phyloP scores from a whole-genome alignment of 1,284 basidiomycete species.

The Polyporus tsugae region DNA sequence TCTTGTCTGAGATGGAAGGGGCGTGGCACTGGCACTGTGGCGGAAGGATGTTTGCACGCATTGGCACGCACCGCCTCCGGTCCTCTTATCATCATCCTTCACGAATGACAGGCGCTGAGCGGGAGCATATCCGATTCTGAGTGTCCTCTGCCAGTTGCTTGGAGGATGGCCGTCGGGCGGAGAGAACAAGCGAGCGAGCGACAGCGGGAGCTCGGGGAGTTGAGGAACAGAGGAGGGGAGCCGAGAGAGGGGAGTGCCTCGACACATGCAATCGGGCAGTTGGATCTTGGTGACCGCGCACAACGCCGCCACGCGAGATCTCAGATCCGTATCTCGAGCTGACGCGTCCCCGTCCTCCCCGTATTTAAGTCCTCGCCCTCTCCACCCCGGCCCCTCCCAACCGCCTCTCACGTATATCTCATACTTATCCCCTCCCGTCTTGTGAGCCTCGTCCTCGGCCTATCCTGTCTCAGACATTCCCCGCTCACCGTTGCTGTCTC shows the following conservation, averaged over 20 bases:
- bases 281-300: conserved; percentile 33
- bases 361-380: conserved; percentile 40
- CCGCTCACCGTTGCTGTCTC: conserved; percentile 22
- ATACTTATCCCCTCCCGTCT: conserved; percentile 23
- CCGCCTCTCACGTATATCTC: conserved; percentile 29
- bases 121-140: neutral
- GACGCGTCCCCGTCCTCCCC: conserved; percentile 46
- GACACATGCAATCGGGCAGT: conserved; percentile 33
- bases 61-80: conserved; percentile 25
- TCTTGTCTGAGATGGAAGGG: conserved; percentile 20
- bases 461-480: neutral
- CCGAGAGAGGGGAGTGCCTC: neutral
- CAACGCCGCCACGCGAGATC: conserved; percentile 44
- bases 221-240: conserved; percentile 17
- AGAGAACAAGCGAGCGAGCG: neutral
- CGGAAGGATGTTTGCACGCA: neutral
- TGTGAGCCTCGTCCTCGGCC: conserved; percentile 14
- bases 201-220: conserved; percentile 14
- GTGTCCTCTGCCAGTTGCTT: neutral
- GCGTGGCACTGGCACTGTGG: conserved; percentile 14
- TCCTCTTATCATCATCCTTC: conserved; percentile 17
- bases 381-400: conserved; percentile 28
- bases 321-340: conserved; percentile 45
- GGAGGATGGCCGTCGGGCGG: neutral
- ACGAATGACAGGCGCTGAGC: neutral